Percentiles rank a stretch among this genome's conserved stretches.
phyloP scores from a whole-genome alignment of 2,329 filamentous ascomycete genomes.

The Phaeophleospora eucalypticola region DNA sequence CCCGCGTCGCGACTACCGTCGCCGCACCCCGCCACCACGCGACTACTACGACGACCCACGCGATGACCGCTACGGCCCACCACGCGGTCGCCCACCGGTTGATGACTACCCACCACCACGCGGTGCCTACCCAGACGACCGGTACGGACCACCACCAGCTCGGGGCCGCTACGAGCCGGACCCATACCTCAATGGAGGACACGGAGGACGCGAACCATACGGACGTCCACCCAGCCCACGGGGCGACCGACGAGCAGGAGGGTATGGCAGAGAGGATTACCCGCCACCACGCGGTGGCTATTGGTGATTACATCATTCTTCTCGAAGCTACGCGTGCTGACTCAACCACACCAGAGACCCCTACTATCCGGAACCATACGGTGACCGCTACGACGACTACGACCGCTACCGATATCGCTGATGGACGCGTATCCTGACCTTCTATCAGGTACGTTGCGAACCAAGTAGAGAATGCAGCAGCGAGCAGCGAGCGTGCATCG shows the following conservation, averaged over 20 bases:
- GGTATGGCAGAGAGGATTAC: not conserved
- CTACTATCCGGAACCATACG: no score
- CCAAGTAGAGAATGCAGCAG: no score
- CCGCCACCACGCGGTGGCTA: not conserved
- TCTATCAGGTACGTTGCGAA: no score
- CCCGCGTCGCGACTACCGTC: constrained; percentile 80
- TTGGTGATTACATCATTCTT: not conserved
- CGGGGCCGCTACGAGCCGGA: constrained; percentile 53
- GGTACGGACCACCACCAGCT: constrained; percentile 51
- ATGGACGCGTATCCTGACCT: no score
- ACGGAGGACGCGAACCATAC: constrained; percentile 50
- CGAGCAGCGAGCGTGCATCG: no score
- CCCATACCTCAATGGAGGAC: constrained; percentile 58
- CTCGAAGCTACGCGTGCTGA: not conserved
- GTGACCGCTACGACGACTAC: not conserved
- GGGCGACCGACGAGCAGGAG: constrained; percentile 33
- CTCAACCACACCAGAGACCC: not conserved
- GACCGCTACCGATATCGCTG: no score
- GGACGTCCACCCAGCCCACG: constrained; percentile 47
- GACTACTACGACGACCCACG: constrained; percentile 83
- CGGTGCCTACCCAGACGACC: constrained; percentile 63
- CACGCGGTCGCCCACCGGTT: constrained; percentile 62
- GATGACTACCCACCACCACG: constrained; percentile 69
- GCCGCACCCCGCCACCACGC: constrained; percentile 70
- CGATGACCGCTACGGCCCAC: constrained; percentile 61